These are phyloP conservation scores for Cercospora sp. DNA, from an alignment of 2,329 filamentous ascomycete genomes.

Conservation along the genomic window DNA sequence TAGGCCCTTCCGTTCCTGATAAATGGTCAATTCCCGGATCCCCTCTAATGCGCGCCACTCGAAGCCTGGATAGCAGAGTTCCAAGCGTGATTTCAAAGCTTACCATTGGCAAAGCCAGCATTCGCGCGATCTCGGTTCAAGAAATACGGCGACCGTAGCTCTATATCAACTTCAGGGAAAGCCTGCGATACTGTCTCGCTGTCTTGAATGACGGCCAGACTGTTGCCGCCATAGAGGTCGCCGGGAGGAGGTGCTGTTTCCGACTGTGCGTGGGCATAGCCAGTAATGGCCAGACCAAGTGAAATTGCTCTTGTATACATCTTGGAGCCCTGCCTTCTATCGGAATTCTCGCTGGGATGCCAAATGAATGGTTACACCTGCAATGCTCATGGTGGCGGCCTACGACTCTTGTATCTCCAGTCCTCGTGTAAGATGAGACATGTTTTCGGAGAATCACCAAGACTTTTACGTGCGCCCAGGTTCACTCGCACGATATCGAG, in stretches of 20 bases:
- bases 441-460: neutral
- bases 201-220: slow-evolving; percentile 4
- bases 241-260: slow-evolving; percentile 2
- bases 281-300: neutral
- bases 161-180: slow-evolving; percentile 37
- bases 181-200: slow-evolving; percentile 33
- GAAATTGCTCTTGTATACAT: neutral
- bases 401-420: neutral
- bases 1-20: neutral
- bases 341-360: neutral
- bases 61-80: neutral
- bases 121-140: slow-evolving; percentile 33
- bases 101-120: slow-evolving; percentile 35
- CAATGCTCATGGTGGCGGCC: neutral
- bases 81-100: neutral
- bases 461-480: slow-evolving; percentile 3
- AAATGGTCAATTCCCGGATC: neutral
- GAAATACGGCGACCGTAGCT: slow-evolving; percentile 39
- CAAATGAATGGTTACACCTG: neutral
- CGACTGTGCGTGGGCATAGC: neutral
- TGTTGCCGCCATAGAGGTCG: slow-evolving; percentile 6
- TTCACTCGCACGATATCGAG: neutral
- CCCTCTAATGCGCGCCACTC: neutral
- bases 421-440: neutral
- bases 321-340: neutral